Conservation (phyloP, 179 eudicot species). For the Silene coronaria region DNA sequence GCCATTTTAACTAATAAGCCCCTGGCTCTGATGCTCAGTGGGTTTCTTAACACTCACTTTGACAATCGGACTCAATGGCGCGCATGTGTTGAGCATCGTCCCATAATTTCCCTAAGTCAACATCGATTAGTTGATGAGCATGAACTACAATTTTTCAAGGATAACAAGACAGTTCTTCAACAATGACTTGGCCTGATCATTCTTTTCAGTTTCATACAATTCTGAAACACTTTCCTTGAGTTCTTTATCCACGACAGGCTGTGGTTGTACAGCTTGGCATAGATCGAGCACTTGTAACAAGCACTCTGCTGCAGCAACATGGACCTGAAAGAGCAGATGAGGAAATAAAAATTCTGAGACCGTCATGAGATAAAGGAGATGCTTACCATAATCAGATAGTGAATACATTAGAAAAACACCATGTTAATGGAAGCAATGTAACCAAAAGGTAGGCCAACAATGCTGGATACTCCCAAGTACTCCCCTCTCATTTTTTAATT, state of each 20-base stretch:
- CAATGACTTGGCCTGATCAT: conserved; percentile 73
- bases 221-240: conserved; percentile 52
- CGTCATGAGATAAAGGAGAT: background rate
- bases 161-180: conserved; percentile 53
- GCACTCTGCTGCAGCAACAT: conserved; percentile 74
- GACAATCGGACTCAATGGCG: background rate
- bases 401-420: background rate
- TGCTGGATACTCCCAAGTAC: too few species aligned
- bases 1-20: too few species aligned
- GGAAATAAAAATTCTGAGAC: background rate
- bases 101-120: background rate
- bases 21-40: too few species aligned
- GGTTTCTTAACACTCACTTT: background rate
- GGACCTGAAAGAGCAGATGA: conserved; percentile 42
- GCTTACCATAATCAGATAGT: background rate
- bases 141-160: conserved; percentile 36
- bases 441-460: too few species aligned
- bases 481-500: too few species aligned
- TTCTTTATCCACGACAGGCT: conserved; percentile 30
- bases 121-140: background rate
- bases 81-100: background rate
- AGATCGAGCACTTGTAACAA: conserved; percentile 54
- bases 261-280: conserved; percentile 32
- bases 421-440: background rate
- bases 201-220: conserved; percentile 54